phyloP scores from a whole-genome alignment of 1,284 basidiomycete genomes.

The Austroboletus novae-zelandiae region DNA sequence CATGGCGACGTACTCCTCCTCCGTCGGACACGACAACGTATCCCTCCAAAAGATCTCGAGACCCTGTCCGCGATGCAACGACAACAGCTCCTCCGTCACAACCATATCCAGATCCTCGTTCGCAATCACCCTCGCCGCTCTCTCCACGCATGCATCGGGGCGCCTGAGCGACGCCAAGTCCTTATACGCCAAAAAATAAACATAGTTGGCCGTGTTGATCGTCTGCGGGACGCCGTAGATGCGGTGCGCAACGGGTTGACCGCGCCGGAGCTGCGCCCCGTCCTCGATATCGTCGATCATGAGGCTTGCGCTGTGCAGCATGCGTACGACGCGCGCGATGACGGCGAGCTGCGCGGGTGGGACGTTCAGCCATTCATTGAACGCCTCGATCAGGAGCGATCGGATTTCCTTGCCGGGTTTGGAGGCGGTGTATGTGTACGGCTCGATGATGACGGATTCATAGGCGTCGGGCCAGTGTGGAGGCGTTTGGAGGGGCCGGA shows the following conservation, averaged over 20 bases:
- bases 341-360: conserved; percentile 67
- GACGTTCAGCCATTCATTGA: conserved; percentile 91
- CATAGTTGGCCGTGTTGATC: conserved; percentile 97
- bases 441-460: conserved; percentile 71
- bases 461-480: conserved; percentile 25
- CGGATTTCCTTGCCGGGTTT: conserved; percentile 95
- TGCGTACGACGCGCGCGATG: conserved; percentile 82
- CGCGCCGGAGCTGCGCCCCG: conserved; percentile 85
- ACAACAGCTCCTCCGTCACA: conserved; percentile 86
- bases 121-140: conserved; percentile 29
- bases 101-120: conserved; percentile 59
- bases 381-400: conserved; percentile 86
- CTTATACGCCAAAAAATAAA: conserved; percentile 88
- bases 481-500: conserved; percentile 18
- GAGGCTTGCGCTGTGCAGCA: conserved; percentile 93
- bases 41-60: conserved; percentile 96
- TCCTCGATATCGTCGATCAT: conserved; percentile 99
- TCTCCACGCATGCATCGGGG: conserved; percentile 14
- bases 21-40: conserved; percentile 87
- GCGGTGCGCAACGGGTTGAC: conserved; percentile 89
- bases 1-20: conserved; percentile 95
- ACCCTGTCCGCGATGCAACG: conserved; percentile 93
- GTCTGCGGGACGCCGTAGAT: conserved; percentile 97
- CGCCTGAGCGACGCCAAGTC: conserved; percentile 66
- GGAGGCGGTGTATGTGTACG: conserved; percentile 83